phyloP scores from a whole-genome alignment of 495 filamentous ascomycete genomes.

The Aspergillus diversus region DNA sequence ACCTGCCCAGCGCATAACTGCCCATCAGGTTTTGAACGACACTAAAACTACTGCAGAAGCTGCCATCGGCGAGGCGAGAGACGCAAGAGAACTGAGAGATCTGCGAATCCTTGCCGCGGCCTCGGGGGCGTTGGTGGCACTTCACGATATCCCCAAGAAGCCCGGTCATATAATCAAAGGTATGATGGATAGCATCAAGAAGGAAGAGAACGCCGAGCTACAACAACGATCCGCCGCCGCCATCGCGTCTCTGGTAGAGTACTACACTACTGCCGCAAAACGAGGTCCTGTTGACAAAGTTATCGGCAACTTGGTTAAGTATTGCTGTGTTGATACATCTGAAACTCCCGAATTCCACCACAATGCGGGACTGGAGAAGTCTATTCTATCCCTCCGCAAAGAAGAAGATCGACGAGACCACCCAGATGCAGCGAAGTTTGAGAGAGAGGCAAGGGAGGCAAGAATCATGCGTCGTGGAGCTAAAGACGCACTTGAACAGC shows the following conservation, averaged over 20 bases:
- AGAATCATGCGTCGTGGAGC: conserved; percentile 88
- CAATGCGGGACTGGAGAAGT: conserved; percentile 72
- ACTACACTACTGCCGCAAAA: conserved; percentile 76
- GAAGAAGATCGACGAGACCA: conserved; percentile 96
- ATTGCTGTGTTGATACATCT: conserved; percentile 94
- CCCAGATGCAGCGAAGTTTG: conserved; percentile 84
- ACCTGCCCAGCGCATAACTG: conserved; percentile 80
- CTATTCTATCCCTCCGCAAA: conserved; percentile 89
- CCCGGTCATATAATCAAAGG: conserved; percentile 87
- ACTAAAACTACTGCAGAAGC: conserved; percentile 67
- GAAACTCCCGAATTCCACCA: conserved; percentile 93
- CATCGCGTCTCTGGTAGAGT: conserved; percentile 79
- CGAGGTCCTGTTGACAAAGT: conserved; percentile 89
- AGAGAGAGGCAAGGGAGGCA: conserved; percentile 81
- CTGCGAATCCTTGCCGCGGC: conserved; percentile 85
- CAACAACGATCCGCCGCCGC: conserved; percentile 86
- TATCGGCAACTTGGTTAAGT: conserved; percentile 90
- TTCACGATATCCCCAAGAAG: conserved; percentile 86
- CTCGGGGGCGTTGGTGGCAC: conserved; percentile 83
- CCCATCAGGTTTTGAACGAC: conserved; percentile 72
- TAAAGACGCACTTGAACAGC: conserved; percentile 90
- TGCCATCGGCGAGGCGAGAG: conserved; percentile 77
- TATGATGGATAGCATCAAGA: conserved; percentile 97
- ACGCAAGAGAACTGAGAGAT: conserved; percentile 79
- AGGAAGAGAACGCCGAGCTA: conserved; percentile 87